These are phyloP conservation scores for Euphorbia schlechtendalii DNA, from an alignment of 441 rosid genomes.

Conservation along the genomic window DNA sequence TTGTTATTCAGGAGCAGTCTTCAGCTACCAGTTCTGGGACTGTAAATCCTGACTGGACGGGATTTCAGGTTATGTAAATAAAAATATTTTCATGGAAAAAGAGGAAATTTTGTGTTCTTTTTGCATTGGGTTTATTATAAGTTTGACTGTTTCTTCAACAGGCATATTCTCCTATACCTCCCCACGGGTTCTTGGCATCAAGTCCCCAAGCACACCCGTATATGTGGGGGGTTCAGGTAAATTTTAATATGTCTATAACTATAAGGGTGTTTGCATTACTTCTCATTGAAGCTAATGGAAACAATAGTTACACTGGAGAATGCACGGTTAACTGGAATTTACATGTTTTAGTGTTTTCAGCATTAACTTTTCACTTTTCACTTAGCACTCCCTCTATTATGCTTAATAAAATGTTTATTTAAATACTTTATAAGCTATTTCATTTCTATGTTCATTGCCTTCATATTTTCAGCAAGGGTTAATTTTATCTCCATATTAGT, in stretches of 20 bases:
- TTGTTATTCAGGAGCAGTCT: constrained; percentile 57
- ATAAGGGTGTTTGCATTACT: neutral
- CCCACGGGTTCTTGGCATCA: constrained; percentile 88
- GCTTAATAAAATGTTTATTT: too few relatives aligned
- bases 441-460: neutral
- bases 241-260: too few relatives aligned
- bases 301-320: neutral
- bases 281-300: constrained; percentile 6
- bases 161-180: constrained; percentile 91
- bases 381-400: too few relatives aligned
- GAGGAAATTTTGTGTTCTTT: neutral
- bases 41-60: constrained; percentile 85
- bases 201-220: constrained; percentile 96
- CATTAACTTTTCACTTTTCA: too few relatives aligned
- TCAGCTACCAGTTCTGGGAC: constrained; percentile 46
- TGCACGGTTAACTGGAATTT: neutral
- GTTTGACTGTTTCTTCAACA: constrained; percentile 28
- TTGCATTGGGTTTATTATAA: constrained; percentile 17
- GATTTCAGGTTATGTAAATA: constrained; percentile 65
- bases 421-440: neutral
- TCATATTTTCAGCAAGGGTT: neutral
- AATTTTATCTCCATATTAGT: neutral
- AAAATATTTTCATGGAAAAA: neutral
- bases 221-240: too few relatives aligned
- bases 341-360: too few relatives aligned